These are phyloP conservation scores for Solanum appendiculatum DNA, from an alignment of 257 asterid species.

Conservation along the genomic window DNA sequence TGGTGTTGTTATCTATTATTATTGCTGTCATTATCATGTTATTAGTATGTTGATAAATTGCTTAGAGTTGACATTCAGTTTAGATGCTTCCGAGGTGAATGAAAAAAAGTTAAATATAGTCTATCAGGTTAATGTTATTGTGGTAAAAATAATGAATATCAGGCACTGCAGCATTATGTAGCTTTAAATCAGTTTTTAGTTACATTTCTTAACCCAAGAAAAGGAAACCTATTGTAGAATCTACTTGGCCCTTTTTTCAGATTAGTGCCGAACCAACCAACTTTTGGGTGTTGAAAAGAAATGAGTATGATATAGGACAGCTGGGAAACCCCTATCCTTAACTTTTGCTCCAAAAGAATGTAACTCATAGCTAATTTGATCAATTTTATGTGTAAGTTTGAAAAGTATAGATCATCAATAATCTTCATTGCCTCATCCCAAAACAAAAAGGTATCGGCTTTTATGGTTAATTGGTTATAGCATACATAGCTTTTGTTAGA, in stretches of 20 bases:
- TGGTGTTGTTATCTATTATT: background rate
- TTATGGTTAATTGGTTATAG: background rate
- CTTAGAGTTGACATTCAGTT: background rate
- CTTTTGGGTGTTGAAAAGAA: background rate
- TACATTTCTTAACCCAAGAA: background rate
- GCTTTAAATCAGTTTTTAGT: background rate
- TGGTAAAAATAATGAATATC: background rate
- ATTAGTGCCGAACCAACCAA: background rate
- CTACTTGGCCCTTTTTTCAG: background rate
- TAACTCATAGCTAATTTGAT: background rate
- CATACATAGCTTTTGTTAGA: background rate
- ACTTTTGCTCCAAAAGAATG: background rate
- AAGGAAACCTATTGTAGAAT: background rate
- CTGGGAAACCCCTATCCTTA: background rate
- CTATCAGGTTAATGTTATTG: background rate
- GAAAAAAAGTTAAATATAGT: background rate
- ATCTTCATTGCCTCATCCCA: background rate
- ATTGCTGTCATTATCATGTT: background rate
- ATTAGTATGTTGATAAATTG: background rate
- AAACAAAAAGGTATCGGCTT: background rate
- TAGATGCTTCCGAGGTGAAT: background rate
- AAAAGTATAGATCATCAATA: background rate
- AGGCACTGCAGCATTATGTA: background rate
- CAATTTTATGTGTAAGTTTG: background rate
- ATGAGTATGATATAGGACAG: background rate